A percentile compares a stretch with the other conserved stretches of the same genome.
Conservation (phyloP, 139 green algal species). For the Nannochloris sp. region DNA sequence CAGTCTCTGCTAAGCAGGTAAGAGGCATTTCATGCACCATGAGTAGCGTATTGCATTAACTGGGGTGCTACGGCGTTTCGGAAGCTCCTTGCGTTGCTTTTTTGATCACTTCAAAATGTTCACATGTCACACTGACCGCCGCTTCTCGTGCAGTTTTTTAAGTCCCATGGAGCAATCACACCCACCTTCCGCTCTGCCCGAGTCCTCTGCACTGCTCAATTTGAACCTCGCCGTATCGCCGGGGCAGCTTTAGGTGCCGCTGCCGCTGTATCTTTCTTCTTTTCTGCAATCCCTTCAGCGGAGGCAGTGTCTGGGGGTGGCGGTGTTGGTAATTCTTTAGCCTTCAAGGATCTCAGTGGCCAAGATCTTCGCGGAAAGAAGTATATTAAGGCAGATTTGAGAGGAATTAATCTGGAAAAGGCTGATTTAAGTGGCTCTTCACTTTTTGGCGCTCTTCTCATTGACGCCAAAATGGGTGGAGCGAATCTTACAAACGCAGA, state of each 20-base stretch:
- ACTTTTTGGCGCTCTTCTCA: conserved; percentile 54
- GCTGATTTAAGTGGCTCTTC: conserved; percentile 44
- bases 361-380: conserved; percentile 53
- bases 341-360: conserved; percentile 34
- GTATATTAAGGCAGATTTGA: conserved; percentile 51
- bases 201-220: conserved; percentile 5
- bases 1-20: no score
- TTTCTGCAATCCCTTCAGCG: neutral
- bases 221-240: neutral
- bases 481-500: conserved; percentile 64
- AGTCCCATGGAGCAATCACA: no score
- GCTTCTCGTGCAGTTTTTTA: no score
- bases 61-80: no score
- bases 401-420: conserved; percentile 52
- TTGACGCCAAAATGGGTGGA: conserved; percentile 57
- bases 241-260: conserved; percentile 6
- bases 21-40: no score
- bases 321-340: conserved; percentile 22
- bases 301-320: conserved; percentile 29
- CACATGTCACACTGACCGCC: no score
- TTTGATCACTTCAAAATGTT: no score
- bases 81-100: no score
- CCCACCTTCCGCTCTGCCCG: neutral
- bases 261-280: conserved; percentile 3
- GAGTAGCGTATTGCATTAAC: no score